These are phyloP conservation scores for Trichoderma brevicompactum DNA, from an alignment of 2,329 filamentous ascomycete species.

Conservation along the genomic window DNA sequence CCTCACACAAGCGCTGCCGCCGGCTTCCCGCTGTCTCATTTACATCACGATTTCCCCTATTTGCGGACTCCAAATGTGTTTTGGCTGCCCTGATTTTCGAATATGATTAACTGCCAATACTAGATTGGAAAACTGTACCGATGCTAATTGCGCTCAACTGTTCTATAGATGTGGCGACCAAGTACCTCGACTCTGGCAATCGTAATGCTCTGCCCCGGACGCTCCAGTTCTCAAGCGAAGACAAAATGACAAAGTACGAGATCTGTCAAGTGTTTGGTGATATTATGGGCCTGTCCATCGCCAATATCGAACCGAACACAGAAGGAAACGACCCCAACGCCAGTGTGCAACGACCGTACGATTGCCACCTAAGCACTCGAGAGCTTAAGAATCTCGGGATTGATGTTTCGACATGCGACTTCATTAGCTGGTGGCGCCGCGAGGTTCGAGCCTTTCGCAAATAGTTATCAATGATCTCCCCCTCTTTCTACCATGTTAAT, in stretches of 20 bases:
- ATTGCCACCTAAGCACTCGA: constrained; percentile 83
- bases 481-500: background rate
- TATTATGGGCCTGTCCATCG: constrained; percentile 74
- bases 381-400: constrained; percentile 74
- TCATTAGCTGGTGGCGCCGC: constrained; percentile 79
- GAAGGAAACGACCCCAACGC: constrained; percentile 74
- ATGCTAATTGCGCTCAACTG: constrained; percentile 7
- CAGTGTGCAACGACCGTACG: constrained; percentile 78
- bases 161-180: constrained; percentile 67
- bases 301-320: constrained; percentile 69
- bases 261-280: constrained; percentile 79
- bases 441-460: constrained; percentile 63
- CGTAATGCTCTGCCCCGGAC: constrained; percentile 65
- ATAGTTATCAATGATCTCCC: constrained; percentile 38
- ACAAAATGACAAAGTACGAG: constrained; percentile 86
- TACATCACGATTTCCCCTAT: background rate
- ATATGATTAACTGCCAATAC: background rate
- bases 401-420: constrained; percentile 73
- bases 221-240: constrained; percentile 86
- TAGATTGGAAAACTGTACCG: background rate
- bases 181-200: constrained; percentile 63
- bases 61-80: background rate
- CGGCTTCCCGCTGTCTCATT: constrained; percentile 26
- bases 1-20: background rate
- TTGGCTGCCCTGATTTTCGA: background rate